phyloP scores from a whole-genome alignment of 441 rosid species.

The Raphanus hybrid region DNA sequence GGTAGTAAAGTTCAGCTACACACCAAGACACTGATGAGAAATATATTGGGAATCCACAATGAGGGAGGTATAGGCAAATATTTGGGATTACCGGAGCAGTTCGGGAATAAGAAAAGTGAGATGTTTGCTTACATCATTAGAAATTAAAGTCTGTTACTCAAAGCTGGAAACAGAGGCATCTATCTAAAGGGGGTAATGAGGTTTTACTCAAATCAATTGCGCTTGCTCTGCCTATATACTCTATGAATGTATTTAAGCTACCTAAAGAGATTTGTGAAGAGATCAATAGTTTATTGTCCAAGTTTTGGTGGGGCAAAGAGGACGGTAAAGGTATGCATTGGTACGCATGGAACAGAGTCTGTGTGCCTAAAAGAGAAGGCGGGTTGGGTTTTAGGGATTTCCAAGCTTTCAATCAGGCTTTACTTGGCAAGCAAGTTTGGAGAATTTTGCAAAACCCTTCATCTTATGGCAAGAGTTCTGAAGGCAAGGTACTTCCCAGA shows the following conservation, averaged over 20 bases:
- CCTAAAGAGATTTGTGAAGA: background rate
- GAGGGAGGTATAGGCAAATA: background rate
- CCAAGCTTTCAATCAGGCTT: too few species aligned
- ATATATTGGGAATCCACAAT: background rate
- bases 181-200: background rate
- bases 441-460: too few species aligned
- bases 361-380: background rate
- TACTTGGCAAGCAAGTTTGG: too few species aligned
- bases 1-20: too few species aligned
- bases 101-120: background rate
- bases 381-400: too few species aligned
- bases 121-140: background rate
- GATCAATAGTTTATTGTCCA: background rate
- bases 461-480: too few species aligned
- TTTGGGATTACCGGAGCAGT: background rate
- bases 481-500: too few species aligned
- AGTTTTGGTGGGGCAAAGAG: background rate
- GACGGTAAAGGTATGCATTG: background rate
- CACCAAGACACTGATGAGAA: background rate
- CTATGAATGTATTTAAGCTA: background rate
- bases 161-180: background rate
- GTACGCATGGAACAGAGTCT: background rate
- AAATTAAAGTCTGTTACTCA: background rate
- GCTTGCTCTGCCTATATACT: background rate
- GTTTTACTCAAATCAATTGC: background rate